Base-by-base conservation (phyloP, 1,284 basidiomycete genomes). In the Cerrena zonata region DNA sequence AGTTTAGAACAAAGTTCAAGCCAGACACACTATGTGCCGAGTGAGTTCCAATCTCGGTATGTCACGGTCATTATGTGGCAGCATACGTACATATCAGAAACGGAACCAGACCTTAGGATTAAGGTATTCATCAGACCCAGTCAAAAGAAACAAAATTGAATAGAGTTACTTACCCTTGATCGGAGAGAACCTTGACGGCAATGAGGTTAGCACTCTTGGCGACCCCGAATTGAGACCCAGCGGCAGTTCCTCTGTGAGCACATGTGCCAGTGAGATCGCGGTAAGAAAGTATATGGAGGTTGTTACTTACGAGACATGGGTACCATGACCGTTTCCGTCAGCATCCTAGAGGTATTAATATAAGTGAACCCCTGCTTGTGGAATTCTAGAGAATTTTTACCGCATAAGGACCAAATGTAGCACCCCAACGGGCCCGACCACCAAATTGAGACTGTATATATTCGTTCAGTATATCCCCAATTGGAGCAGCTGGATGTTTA, bases 141-240 rank as follows among this genome's bases (percentile, higher is more conserved):
- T n/a, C n/a, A n/a, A n/a, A n/a, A n/a, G n/a, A n/a, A n/a, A n/a
- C n/a, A n/a, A n/a, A n/a, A n/a, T n/a, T n/a, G n/a, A n/a, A n/a
- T n/a, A n/a, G n/a, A n/a, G n/a, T n/a, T n/a, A n/a, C n/a, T n/a
- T n/a, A n/a, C 50, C 86, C 85, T 54, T 75, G 69, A 50, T 78
- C 75, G 40, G 78, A 78, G 52, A 89, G 76, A 19, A 89, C 85
- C 72, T 89, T 88, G 71, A 89, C 85, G 45, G 86, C 85, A 54
- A 86, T 77, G 53, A 89, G 60, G 54, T 73, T 74, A 47, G 80
- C 82, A 57, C 71, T 71, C 71, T 87, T 89, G 53, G 85, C 85
- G 36, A 88, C 83, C 66, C 86, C 86, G 63, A 80, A 87, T 57
- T 78, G 61, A 54, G 65, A 65, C 15, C 80, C 81, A 23, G 73